Evolutionary conservation across 2,329 filamentous ascomycete species (phyloP).

Genomic region (Beauveria pseudobassiana): DNA sequence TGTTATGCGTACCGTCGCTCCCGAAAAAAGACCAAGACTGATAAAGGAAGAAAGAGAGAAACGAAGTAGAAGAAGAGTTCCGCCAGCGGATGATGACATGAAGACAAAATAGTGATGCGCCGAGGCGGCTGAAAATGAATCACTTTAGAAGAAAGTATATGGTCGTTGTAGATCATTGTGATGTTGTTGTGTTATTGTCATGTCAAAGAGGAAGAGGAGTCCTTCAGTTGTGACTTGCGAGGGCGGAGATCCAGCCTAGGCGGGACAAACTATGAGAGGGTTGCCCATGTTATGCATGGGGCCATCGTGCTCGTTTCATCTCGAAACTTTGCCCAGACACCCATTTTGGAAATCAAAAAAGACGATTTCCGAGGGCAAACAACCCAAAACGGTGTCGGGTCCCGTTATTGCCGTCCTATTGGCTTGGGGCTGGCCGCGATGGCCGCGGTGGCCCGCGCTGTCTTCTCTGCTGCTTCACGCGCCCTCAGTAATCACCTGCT

Average conservation of each 20-base stretch:
- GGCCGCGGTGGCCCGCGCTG: background rate
- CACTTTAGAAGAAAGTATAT: slow-evolving; percentile 1
- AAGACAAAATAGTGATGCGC: background rate
- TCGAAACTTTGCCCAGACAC: slow-evolving; percentile 6
- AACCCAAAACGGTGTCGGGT: background rate
- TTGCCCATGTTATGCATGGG: background rate
- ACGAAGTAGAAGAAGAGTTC: background rate
- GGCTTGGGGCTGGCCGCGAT: background rate
- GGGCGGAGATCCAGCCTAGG: background rate
- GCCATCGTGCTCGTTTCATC: slow-evolving; percentile 5
- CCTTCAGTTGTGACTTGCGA: background rate
- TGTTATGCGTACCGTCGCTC: background rate
- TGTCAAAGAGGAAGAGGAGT: background rate
- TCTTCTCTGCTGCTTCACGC: slow-evolving; percentile 21
- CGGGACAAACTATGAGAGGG: background rate
- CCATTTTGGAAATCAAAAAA: background rate
- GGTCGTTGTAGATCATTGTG: background rate
- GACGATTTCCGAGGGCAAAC: background rate
- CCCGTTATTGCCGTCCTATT: background rate
- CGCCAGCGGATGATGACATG: slow-evolving; percentile 3
- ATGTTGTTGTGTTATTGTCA: background rate
- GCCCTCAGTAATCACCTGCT: slow-evolving; percentile 44
- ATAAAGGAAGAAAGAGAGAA: background rate
- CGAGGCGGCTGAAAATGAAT: background rate
- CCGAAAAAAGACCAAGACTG: background rate